A percentile compares a stretch with the other conserved stretches of the same genome.
phyloP scores from a whole-genome alignment of 192 early-diverging fungal genomes.

The Entrophospora sp. region DNA sequence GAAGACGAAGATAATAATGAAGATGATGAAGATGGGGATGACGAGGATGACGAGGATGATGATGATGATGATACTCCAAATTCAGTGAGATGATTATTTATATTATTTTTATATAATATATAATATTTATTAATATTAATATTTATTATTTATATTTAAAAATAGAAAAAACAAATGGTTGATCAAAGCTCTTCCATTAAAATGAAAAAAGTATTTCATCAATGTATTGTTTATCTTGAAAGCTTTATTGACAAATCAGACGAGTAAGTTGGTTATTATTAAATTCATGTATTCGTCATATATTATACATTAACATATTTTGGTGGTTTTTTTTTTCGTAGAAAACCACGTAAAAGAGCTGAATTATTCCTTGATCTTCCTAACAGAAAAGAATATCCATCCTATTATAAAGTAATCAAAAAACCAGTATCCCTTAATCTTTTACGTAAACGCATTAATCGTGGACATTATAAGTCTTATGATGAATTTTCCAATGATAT shows the following conservation, averaged over 20 bases:
- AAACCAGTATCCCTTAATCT: slow-evolving; percentile 81
- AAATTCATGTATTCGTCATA: slow-evolving; percentile 5
- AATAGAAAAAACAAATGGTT: no score
- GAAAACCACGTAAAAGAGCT: slow-evolving; percentile 43
- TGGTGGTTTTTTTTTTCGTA: neutral
- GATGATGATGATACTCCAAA: no score
- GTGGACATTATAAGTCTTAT: slow-evolving; percentile 53
- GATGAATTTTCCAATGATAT: slow-evolving; percentile 71
- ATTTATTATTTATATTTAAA: no score
- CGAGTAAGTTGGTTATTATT: no score
- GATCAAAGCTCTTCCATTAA: no score
- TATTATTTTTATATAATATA: no score
- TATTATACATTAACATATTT: neutral
- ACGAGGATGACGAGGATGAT: no score
- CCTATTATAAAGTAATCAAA: slow-evolving; percentile 83
- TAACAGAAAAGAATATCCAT: slow-evolving; percentile 62
- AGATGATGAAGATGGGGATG: no score
- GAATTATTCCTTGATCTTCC: slow-evolving; percentile 75
- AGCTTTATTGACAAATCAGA: slow-evolving; percentile 41
- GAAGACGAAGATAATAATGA: no score
- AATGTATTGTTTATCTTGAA: slow-evolving; percentile 51
- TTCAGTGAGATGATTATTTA: no score
- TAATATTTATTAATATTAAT: no score
- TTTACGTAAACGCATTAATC: slow-evolving; percentile 70
- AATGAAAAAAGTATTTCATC: slow-evolving; percentile 47